Evolutionary conservation across 2,329 filamentous ascomycete species (phyloP).

Genomic region (Botrytis aclada): DNA sequence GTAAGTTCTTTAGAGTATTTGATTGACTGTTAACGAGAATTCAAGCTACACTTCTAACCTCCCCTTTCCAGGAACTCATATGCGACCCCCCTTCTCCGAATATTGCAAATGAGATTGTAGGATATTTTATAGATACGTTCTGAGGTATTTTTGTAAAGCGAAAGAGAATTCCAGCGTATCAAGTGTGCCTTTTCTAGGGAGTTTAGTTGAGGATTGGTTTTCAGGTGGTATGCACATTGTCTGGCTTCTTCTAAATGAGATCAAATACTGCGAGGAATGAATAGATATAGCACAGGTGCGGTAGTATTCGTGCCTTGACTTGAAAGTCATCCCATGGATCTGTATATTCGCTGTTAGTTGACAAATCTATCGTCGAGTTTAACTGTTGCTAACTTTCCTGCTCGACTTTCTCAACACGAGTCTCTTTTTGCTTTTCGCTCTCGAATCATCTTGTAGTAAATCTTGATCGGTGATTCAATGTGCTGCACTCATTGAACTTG

Average conservation of each 20-base stretch:
- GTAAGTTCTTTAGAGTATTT: not conserved
- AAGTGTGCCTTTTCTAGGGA: not conserved
- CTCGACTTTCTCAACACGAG: not conserved
- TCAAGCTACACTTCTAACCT: not conserved
- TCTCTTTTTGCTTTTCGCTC: not conserved
- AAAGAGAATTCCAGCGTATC: too few relatives aligned
- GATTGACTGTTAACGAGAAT: not conserved
- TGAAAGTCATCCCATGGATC: not conserved
- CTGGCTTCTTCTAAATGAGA: rapidly evolving
- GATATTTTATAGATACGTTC: rapidly evolving
- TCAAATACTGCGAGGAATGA: not conserved
- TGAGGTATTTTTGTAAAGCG: too few relatives aligned
- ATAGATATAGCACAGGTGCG: not conserved
- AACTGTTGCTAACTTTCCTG: not conserved
- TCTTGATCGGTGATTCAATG: not conserved
- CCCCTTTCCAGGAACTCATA: not conserved
- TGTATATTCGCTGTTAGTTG: not conserved
- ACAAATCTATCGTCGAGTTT: not conserved
- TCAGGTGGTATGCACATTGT: not conserved
- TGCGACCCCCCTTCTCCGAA: not conserved
- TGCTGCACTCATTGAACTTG: too few relatives aligned
- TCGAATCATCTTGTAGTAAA: not conserved
- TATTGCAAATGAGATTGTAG: not conserved
- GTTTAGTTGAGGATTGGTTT: not conserved
- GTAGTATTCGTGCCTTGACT: not conserved